These are phyloP conservation scores for Polytrichum commune DNA, from an alignment of 225 moss, liverwort and hornwort species.

Conservation along the genomic window DNA sequence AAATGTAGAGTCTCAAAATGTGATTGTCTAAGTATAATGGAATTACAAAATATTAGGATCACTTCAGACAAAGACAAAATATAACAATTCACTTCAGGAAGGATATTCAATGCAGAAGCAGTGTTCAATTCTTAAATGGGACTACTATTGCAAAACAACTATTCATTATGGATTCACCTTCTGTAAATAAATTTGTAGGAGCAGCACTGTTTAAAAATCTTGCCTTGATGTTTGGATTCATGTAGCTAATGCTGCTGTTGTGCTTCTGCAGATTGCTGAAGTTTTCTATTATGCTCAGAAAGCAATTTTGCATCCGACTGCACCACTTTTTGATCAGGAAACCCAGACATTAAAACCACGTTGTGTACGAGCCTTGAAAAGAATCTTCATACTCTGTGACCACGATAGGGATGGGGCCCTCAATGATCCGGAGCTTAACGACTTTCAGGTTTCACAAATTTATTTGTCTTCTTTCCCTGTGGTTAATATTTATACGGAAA, in stretches of 20 bases:
- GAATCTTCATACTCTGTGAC: slow-evolving; percentile 97
- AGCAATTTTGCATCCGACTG: slow-evolving; percentile 94
- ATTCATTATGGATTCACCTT: too few species aligned
- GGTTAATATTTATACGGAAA: neutral
- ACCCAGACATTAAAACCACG: slow-evolving; percentile 84
- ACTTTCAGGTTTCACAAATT: slow-evolving; percentile 70
- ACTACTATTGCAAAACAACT: too few species aligned
- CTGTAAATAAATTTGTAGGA: too few species aligned
- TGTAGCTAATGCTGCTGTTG: neutral
- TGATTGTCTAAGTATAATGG: too few species aligned
- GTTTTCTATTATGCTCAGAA: slow-evolving; percentile 99
- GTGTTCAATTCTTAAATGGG: too few species aligned
- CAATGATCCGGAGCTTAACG: slow-evolving; percentile 88
- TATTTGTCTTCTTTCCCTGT: neutral
- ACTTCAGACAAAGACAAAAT: too few species aligned
- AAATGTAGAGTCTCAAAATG: too few species aligned
- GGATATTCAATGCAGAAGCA: too few species aligned
- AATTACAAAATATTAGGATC: too few species aligned
- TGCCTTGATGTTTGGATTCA: too few species aligned
- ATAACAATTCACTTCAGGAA: too few species aligned
- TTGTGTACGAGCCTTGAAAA: slow-evolving; percentile 92
- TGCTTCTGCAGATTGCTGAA: slow-evolving; percentile 78
- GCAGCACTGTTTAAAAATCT: too few species aligned
- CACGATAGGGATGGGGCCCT: slow-evolving; percentile 88
- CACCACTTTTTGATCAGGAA: slow-evolving; percentile 96